These are phyloP conservation scores for Stemphylium vesicarium DNA, from an alignment of 2,329 filamentous ascomycete genomes.

Conservation along the genomic window DNA sequence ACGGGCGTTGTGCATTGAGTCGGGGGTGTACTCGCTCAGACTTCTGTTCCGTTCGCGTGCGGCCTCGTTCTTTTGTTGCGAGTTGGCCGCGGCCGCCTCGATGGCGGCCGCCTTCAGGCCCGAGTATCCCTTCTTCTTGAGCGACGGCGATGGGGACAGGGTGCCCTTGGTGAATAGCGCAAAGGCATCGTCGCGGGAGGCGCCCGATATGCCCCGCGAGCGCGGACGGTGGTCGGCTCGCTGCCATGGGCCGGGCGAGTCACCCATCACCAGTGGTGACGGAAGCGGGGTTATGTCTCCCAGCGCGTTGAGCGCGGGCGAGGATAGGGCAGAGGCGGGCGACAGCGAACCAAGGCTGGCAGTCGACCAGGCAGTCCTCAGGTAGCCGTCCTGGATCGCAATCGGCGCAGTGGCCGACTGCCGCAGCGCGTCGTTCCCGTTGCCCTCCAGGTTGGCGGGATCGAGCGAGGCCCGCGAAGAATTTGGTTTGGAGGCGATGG, in stretches of 20 bases:
- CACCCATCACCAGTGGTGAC: slow-evolving; percentile 54
- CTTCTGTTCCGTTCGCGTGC: slow-evolving; percentile 77
- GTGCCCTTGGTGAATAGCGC: slow-evolving; percentile 39
- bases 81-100: slow-evolving; percentile 46
- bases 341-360: slow-evolving; percentile 55
- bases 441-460: slow-evolving; percentile 43
- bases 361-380: slow-evolving; percentile 52
- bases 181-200: slow-evolving; percentile 42
- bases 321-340: slow-evolving; percentile 54
- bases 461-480: slow-evolving; percentile 24
- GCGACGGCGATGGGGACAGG: slow-evolving; percentile 47
- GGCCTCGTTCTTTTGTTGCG: slow-evolving; percentile 41
- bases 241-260: slow-evolving; percentile 53
- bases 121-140: slow-evolving; percentile 57
- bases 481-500: slow-evolving; percentile 34
- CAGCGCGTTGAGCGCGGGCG: slow-evolving; percentile 57
- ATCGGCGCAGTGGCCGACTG: slow-evolving; percentile 48
- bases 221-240: slow-evolving; percentile 43
- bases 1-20: slow-evolving; percentile 70
- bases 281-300: slow-evolving; percentile 60
- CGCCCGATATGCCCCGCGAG: slow-evolving; percentile 42
- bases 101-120: slow-evolving; percentile 51
- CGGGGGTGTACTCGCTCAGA: slow-evolving; percentile 85
- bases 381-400: slow-evolving; percentile 43
- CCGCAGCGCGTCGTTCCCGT: slow-evolving; percentile 34